Conservation (phyloP, 208 protist genomes). For the Trypanosoma vivax region DNA sequence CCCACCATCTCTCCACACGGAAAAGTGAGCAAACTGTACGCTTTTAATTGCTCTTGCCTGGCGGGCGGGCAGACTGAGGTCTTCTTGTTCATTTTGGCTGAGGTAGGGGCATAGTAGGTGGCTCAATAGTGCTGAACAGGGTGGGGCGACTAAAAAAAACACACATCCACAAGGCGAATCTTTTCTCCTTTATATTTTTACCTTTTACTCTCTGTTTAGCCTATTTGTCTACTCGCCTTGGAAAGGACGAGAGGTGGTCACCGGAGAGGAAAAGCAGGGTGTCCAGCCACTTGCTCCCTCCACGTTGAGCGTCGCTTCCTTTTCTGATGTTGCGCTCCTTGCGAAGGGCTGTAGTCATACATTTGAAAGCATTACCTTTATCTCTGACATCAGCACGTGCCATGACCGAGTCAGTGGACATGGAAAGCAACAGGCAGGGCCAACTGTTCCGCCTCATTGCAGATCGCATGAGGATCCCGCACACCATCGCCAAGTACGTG, state of each 20-base stretch:
- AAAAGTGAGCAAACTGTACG: no score
- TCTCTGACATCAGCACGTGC: not conserved
- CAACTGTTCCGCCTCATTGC: conserved; percentile 32
- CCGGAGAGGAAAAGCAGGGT: not conserved
- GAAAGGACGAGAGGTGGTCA: not conserved
- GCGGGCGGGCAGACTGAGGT: no score
- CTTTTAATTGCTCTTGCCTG: no score
- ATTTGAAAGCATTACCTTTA: not conserved
- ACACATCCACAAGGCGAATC: not conserved
- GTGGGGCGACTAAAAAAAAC: no score
- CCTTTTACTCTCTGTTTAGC: not conserved
- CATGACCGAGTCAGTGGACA: not conserved
- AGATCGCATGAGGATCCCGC: conserved; percentile 28
- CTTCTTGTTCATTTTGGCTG: no score
- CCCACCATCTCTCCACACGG: no score
- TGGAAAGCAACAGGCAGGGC: not conserved
- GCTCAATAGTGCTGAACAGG: no score
- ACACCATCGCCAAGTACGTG: conserved; percentile 38
- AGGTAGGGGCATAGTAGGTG: no score
- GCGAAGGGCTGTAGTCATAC: not conserved
- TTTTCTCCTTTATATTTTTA: not conserved
- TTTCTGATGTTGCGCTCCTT: not conserved
- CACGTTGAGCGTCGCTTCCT: conserved; percentile 5
- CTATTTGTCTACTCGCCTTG: no score
- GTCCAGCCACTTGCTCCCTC: not conserved